These are phyloP conservation scores for Aspergillus carlsbadensis DNA, from an alignment of 495 filamentous ascomycete species.

Conservation along the genomic window DNA sequence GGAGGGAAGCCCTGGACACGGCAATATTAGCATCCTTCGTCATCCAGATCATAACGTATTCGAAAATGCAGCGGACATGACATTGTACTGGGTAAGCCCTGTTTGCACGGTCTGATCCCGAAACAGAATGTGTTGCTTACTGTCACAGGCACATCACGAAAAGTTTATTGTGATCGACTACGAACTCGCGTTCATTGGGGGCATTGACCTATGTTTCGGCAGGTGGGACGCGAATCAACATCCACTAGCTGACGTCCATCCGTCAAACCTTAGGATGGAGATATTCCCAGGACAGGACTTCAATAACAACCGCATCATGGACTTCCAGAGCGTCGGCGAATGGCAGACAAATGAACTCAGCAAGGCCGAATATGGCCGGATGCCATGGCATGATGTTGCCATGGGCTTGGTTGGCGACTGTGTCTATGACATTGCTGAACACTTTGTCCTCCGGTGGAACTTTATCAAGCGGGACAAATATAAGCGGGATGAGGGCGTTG, in stretches of 20 bases:
- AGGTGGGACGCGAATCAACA: conserved; percentile 89
- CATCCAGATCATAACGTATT: conserved; percentile 96
- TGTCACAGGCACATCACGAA: conserved; percentile 77
- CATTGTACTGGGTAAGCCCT: conserved; percentile 77
- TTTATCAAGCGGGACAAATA: conserved; percentile 97
- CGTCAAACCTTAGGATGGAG: conserved; percentile 75
- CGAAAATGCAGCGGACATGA: conserved; percentile 94
- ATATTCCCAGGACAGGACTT: conserved; percentile 96
- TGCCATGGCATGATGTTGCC: conserved; percentile 97
- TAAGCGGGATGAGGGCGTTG: conserved; percentile 75
- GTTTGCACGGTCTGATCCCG: neutral
- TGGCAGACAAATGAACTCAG: conserved; percentile 93
- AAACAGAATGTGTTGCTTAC: neutral
- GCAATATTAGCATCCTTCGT: conserved; percentile 86
- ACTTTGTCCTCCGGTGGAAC: conserved; percentile 96
- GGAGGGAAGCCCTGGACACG: conserved; percentile 71
- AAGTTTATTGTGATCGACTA: conserved; percentile 96
- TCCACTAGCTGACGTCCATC: conserved; percentile 82
- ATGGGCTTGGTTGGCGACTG: conserved; percentile 88
- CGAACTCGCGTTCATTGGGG: conserved; percentile 84
- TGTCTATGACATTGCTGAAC: conserved; percentile 93
- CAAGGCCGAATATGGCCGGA: conserved; percentile 88
- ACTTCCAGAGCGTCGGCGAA: conserved; percentile 85
- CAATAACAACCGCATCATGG: conserved; percentile 94
- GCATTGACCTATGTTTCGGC: conserved; percentile 94